A percentile compares a stretch with the other conserved stretches of the same genome.
Evolutionary conservation across 2,329 filamentous ascomycete species (phyloP).

Genomic region (Fusarium fujikuroi): DNA sequence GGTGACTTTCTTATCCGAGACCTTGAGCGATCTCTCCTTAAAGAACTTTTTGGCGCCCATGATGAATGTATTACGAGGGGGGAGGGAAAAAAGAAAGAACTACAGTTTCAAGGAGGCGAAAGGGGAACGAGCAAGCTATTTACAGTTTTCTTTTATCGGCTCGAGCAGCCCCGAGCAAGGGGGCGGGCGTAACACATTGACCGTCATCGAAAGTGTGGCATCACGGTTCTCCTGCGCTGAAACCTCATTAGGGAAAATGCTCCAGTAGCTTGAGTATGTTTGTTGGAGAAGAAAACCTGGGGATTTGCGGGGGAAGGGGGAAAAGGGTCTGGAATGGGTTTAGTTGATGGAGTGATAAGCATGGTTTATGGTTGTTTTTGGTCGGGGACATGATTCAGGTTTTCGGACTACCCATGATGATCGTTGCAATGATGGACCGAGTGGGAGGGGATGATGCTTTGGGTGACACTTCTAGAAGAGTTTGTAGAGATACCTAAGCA

Average conservation of each 20-base stretch:
- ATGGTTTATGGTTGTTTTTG: slow-evolving; percentile 3
- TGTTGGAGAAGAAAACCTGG: slow-evolving; percentile 40
- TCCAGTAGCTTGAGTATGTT: not conserved
- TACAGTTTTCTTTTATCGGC: slow-evolving; percentile 22
- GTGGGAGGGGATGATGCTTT: slow-evolving; percentile 1
- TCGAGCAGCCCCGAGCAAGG: slow-evolving; percentile 25
- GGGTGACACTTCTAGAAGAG: not conserved
- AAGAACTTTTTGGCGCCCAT: slow-evolving; percentile 60
- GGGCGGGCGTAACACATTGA: slow-evolving; percentile 3
- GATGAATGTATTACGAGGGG: not conserved
- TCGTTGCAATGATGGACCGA: slow-evolving; percentile 40
- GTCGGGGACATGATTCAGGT: slow-evolving; percentile 21
- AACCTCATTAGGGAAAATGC: slow-evolving; percentile 37
- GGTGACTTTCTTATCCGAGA: slow-evolving; percentile 55
- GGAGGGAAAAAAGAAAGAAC: not conserved
- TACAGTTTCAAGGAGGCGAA: not conserved
- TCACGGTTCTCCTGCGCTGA: not conserved
- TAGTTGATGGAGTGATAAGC: slow-evolving; percentile 8
- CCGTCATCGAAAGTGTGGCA: slow-evolving; percentile 20
- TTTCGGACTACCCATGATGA: not conserved
- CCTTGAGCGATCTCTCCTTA: slow-evolving; percentile 57
- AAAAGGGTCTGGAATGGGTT: not conserved
- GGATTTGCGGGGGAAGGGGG: slow-evolving; percentile 29
- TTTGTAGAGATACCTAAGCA: not conserved
- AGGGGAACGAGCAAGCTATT: slow-evolving; percentile 9